Evolutionary conservation across 2,329 filamentous ascomycete genomes (phyloP).

Genomic region (Teratosphaeriaceae sp.): DNA sequence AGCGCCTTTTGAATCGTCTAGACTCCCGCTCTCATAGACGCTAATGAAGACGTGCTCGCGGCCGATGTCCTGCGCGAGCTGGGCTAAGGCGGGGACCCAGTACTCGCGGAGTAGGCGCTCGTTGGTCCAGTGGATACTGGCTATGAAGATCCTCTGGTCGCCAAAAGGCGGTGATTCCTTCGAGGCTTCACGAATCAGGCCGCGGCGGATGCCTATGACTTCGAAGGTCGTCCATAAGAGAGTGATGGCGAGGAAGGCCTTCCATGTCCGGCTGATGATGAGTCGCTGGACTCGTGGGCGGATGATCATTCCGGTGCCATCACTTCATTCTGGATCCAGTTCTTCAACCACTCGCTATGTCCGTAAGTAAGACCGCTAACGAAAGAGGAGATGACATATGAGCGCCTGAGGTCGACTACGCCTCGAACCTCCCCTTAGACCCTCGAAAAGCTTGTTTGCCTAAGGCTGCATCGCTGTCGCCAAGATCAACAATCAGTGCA

Average conservation of each 20-base stretch:
- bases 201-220: not conserved
- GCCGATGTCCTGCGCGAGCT: conserved; percentile 52
- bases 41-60: conserved; percentile 61
- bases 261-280: not conserved
- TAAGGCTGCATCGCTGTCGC: no score
- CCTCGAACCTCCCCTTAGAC: no score
- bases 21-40: conserved; percentile 62
- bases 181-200: not conserved
- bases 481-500: no score
- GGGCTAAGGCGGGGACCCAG: conserved; percentile 57
- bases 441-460: no score
- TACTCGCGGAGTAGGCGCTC: conserved; percentile 52
- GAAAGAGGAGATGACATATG: no score
- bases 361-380: no score
- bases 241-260: not conserved
- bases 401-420: no score
- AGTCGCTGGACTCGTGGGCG: conserved; percentile 2
- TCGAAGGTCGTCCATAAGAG: not conserved
- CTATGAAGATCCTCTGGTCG: conserved; percentile 53
- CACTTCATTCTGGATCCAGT: no score
- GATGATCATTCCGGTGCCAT: conserved; percentile 2
- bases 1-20: conserved; percentile 59
- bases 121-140: conserved; percentile 63
- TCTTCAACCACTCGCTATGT: no score
- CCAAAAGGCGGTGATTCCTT: conserved; percentile 11